Evolutionary conservation across 1,284 basidiomycete species (phyloP).

Genomic region (Inonotus hispidus): DNA sequence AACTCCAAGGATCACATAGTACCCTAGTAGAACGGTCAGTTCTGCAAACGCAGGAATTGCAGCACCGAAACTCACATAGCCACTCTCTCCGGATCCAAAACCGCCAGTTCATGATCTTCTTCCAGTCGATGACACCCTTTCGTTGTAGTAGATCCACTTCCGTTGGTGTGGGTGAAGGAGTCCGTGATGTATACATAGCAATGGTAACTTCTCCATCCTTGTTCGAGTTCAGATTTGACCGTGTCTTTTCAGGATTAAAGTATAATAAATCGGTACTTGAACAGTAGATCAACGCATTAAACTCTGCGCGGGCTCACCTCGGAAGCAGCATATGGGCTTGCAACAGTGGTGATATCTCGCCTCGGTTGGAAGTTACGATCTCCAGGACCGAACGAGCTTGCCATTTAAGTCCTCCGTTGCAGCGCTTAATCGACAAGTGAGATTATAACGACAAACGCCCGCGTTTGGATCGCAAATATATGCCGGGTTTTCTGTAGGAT

Average conservation of each 20-base stretch:
- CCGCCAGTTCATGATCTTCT: constrained; percentile 36
- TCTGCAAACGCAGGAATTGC: not conserved
- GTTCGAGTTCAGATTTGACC: not conserved
- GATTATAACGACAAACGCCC: constrained; percentile 11
- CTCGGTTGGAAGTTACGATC: not conserved
- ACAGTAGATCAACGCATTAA: constrained; percentile 12
- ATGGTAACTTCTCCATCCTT: constrained; percentile 24
- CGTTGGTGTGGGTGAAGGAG: constrained; percentile 38
- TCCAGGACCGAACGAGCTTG: constrained; percentile 9
- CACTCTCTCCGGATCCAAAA: constrained; percentile 48
- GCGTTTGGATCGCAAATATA: constrained; percentile 1
- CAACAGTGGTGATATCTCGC: not conserved
- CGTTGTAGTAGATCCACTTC: constrained; percentile 32
- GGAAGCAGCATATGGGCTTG: constrained; percentile 4
- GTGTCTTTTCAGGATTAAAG: constrained; percentile 11
- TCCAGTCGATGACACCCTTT: constrained; percentile 39
- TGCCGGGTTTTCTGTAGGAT: not conserved
- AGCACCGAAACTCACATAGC: constrained; percentile 37
- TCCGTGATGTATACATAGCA: constrained; percentile 28
- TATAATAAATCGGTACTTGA: constrained; percentile 13
- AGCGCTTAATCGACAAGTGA: not conserved
- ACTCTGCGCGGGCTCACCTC: not conserved
- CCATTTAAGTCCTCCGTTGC: not conserved
- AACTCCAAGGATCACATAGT: constrained; percentile 30
- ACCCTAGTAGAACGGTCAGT: constrained; percentile 25